Conservation (phyloP, 1,284 basidiomycete genomes). For the Xerocomus nothofagi region DNA sequence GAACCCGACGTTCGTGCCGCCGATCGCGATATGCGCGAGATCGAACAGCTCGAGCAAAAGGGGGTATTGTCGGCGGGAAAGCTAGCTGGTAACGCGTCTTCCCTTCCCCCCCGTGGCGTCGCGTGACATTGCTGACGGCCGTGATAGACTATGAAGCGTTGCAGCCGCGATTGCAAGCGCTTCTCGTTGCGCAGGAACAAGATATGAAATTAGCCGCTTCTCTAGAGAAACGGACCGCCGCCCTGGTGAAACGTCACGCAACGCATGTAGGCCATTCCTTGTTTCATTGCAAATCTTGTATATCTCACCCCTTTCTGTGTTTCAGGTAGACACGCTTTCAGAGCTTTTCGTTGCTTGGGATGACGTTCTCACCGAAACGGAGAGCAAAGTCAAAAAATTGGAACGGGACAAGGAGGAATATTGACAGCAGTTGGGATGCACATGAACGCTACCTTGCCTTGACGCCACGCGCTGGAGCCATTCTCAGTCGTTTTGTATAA, state of each 20-base stretch:
- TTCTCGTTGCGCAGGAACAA: conserved; percentile 60
- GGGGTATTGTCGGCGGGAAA: conserved; percentile 71
- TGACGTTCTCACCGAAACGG: conserved; percentile 62
- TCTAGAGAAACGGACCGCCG: conserved; percentile 64
- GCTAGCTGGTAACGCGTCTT: conserved; percentile 48
- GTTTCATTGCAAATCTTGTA: background rate
- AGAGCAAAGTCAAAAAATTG: conserved; percentile 52
- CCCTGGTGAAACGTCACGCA: conserved; percentile 64
- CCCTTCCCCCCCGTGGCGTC: background rate
- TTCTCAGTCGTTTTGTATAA: conserved; percentile 5
- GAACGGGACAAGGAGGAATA: conserved; percentile 61
- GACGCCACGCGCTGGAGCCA: background rate
- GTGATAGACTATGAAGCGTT: conserved; percentile 59
- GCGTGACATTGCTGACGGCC: background rate
- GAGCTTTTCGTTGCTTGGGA: conserved; percentile 83
- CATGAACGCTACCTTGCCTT: conserved; percentile 21
- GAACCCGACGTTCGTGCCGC: conserved; percentile 77
- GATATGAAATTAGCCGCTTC: conserved; percentile 52
- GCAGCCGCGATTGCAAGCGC: conserved; percentile 55
- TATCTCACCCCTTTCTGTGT: background rate
- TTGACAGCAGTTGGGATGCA: conserved; percentile 55
- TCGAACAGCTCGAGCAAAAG: conserved; percentile 64
- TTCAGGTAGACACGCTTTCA: conserved; percentile 71
- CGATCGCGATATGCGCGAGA: conserved; percentile 76
- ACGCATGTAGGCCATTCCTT: conserved; percentile 52